A percentile compares a stretch with the other conserved stretches of the same genome.
phyloP scores from a whole-genome alignment of 306 rosid genomes.

The Chamaecrista fasciculata region DNA sequence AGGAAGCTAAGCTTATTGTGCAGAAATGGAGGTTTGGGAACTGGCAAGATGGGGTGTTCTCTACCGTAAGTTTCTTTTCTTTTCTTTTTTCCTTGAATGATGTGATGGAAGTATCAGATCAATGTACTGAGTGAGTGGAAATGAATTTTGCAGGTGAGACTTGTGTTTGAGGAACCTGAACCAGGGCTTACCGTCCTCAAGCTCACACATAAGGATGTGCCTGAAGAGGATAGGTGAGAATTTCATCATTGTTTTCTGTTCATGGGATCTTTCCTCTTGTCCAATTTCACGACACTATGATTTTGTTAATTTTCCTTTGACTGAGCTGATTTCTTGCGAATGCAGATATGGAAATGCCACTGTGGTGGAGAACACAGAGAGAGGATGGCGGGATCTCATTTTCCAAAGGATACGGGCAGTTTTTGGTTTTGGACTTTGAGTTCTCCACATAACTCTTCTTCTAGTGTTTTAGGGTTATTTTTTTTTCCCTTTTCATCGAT shows the following conservation, averaged over 20 bases:
- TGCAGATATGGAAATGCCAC: slow-evolving; percentile 92
- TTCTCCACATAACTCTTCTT: background rate
- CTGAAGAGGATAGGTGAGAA: slow-evolving; percentile 87
- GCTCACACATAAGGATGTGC: slow-evolving; percentile 76
- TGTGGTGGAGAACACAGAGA: slow-evolving; percentile 94
- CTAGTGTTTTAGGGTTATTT: slow-evolving; percentile 22
- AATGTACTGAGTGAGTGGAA: background rate
- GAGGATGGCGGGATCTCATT: slow-evolving; percentile 97
- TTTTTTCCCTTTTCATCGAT: background rate
- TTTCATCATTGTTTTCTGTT: background rate
- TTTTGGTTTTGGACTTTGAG: slow-evolving; percentile 87
- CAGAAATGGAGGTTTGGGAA: slow-evolving; percentile 92
- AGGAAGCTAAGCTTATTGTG: slow-evolving; percentile 73
- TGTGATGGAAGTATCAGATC: background rate
- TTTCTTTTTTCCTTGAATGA: background rate
- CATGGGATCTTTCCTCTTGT: background rate
- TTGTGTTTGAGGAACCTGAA: slow-evolving; percentile 82
- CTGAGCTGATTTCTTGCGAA: slow-evolving; percentile 3
- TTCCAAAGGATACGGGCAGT: slow-evolving; percentile 95
- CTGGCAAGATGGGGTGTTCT: slow-evolving; percentile 80
- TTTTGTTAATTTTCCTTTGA: background rate
- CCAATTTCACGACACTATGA: background rate
- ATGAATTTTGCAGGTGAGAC: slow-evolving; percentile 61
- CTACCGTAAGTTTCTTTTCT: slow-evolving; percentile 43
- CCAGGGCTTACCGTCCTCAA: slow-evolving; percentile 72